Conservation (phyloP, 345 rosid species). For the Kernera saxatilis region DNA sequence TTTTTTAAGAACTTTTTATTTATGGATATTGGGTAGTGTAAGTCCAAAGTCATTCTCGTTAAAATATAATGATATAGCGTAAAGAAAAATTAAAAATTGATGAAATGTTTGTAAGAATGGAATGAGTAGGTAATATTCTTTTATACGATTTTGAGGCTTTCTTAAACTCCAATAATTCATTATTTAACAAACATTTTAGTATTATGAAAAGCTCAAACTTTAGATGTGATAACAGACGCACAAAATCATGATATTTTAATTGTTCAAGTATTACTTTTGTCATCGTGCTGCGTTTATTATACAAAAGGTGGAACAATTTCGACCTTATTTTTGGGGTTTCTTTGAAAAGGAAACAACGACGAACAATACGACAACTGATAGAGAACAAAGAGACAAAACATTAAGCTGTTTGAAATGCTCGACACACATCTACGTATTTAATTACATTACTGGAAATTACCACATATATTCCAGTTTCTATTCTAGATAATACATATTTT, state of each 20-base stretch:
- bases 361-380: slow-evolving; percentile 30
- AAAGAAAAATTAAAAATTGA: slow-evolving; percentile 15
- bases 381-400: slow-evolving; percentile 26
- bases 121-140: neutral
- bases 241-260: neutral
- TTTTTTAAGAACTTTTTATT: neutral
- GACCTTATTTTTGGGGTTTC: slow-evolving; percentile 22
- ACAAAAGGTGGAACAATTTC: slow-evolving; percentile 10
- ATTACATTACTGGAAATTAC: neutral
- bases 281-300: slow-evolving; percentile 26
- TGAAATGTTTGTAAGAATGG: neutral
- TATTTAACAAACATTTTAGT: neutral
- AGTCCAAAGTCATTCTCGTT: slow-evolving; percentile 21
- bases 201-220: neutral
- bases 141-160: slow-evolving; percentile 3
- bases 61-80: slow-evolving; percentile 22
- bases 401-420: slow-evolving; percentile 21
- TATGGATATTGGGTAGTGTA: slow-evolving; percentile 26
- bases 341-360: slow-evolving; percentile 28
- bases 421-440: neutral
- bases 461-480: neutral
- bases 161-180: slow-evolving; percentile 14
- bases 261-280: neutral
- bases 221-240: slow-evolving; percentile 3
- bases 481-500: no score